These are phyloP conservation scores for Penicillium nordicum DNA, from an alignment of 2,329 filamentous ascomycete species.

Conservation along the genomic window DNA sequence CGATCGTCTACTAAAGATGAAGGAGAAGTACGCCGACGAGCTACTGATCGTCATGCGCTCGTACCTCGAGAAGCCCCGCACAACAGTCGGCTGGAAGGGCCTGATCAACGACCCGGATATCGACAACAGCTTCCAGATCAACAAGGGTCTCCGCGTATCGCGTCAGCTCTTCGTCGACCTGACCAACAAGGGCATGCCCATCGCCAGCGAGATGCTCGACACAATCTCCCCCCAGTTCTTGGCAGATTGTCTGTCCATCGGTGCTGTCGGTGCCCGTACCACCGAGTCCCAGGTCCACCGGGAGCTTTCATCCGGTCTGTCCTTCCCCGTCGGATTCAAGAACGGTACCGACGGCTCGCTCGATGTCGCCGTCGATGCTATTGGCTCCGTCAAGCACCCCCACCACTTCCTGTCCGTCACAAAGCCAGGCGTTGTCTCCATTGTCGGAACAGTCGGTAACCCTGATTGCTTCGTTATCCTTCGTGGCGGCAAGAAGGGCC, in stretches of 20 bases:
- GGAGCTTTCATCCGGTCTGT: slow-evolving; percentile 87
- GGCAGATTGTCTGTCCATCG: slow-evolving; percentile 84
- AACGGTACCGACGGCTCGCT: slow-evolving; percentile 94
- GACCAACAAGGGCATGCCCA: slow-evolving; percentile 87
- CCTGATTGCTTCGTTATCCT: slow-evolving; percentile 97
- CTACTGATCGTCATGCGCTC: slow-evolving; percentile 95
- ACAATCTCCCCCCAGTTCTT: slow-evolving; percentile 97
- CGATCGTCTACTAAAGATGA: slow-evolving; percentile 72
- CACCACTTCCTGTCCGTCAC: slow-evolving; percentile 98
- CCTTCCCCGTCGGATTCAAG: slow-evolving; percentile 99
- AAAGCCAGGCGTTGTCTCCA: slow-evolving; percentile 91
- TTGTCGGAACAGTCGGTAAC: slow-evolving; percentile 91
- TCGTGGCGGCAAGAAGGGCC: slow-evolving; percentile 85
- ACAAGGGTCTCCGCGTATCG: slow-evolving; percentile 86
- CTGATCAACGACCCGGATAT: slow-evolving; percentile 98
- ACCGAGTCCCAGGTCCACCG: slow-evolving; percentile 95
- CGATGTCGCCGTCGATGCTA: slow-evolving; percentile 88
- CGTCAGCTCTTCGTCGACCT: slow-evolving; percentile 91
- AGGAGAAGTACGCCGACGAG: slow-evolving; percentile 84
- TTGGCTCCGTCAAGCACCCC: slow-evolving; percentile 84
- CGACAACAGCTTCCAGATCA: slow-evolving; percentile 98
- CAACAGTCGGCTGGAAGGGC: slow-evolving; percentile 98
- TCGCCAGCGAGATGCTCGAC: slow-evolving; percentile 96
- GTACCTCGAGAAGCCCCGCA: slow-evolving; percentile 97
- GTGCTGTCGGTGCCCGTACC: slow-evolving; percentile 91